These are phyloP conservation scores for Orychophragmus violaceus DNA, from an alignment of 345 rosid species.

Conservation along the genomic window DNA sequence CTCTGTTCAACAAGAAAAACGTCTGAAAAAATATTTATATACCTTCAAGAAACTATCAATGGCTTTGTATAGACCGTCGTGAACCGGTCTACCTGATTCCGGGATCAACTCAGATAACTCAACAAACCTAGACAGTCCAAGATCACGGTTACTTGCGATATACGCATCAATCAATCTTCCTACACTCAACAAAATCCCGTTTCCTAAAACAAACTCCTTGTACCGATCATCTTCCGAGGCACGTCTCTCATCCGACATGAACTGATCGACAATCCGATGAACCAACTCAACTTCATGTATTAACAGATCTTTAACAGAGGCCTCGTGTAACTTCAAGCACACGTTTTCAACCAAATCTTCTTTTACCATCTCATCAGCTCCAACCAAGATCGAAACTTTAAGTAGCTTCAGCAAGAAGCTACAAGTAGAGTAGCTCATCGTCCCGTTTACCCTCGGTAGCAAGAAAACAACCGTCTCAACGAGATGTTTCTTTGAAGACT, in stretches of 20 bases:
- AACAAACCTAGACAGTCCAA: constrained; percentile 44
- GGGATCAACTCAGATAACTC: constrained; percentile 57
- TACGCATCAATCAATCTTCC: constrained; percentile 72
- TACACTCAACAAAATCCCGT: constrained; percentile 46
- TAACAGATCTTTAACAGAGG: constrained; percentile 61
- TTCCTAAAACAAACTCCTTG: constrained; percentile 45
- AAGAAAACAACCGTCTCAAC: constrained; percentile 63
- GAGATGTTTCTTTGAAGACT: constrained; percentile 50
- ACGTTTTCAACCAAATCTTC: constrained; percentile 55
- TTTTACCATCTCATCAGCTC: constrained; percentile 43
- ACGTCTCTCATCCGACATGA: constrained; percentile 38
- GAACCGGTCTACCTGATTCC: constrained; percentile 61
- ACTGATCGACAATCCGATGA: constrained; percentile 43
- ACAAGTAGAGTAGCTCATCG: constrained; percentile 51
- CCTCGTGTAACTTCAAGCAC: constrained; percentile 62
- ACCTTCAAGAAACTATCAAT: constrained; percentile 79
- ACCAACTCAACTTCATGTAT: constrained; percentile 69
- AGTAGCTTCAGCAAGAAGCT: constrained; percentile 76
- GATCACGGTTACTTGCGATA: constrained; percentile 42
- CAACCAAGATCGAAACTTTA: constrained; percentile 59
- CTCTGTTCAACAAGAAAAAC: constrained; percentile 34
- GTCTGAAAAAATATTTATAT: neutral
- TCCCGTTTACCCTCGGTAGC: constrained; percentile 56
- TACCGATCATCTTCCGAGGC: constrained; percentile 31
- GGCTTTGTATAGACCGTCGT: constrained; percentile 81